Percentiles rank a stretch among this genome's conserved stretches.
Conservation (phyloP, 352 stramenopile species). For the Pythium pyrilobum region DNA sequence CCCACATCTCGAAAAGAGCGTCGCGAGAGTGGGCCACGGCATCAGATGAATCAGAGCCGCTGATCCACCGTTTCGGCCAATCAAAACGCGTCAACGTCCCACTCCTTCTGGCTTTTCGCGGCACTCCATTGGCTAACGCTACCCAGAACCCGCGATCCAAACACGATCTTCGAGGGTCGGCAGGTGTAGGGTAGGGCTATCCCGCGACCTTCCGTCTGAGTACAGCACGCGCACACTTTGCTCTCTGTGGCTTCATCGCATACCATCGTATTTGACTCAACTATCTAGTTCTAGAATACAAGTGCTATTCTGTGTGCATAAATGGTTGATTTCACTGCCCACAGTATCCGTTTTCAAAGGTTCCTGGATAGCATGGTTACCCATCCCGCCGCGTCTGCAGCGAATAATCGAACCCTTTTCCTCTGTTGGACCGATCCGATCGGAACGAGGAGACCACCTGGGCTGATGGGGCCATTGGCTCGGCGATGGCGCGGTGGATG, state of each 20-base stretch:
- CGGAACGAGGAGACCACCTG: too few relatives aligned
- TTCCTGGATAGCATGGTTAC: neutral
- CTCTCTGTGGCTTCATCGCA: neutral
- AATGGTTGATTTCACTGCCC: neutral
- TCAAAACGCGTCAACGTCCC: neutral
- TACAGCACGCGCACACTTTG: neutral
- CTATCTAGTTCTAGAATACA: too few relatives aligned
- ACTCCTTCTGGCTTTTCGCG: neutral
- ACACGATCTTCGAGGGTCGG: constrained; percentile 21
- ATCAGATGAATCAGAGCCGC: constrained; percentile 5
- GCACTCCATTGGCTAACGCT: constrained; percentile 8
- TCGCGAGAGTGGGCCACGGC: neutral
- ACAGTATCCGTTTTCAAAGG: neutral
- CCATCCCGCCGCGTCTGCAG: constrained; percentile 4
- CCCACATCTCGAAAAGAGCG: too few relatives aligned
- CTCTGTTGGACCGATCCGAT: too few relatives aligned
- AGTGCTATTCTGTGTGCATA: neutral
- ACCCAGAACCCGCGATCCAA: constrained; percentile 16
- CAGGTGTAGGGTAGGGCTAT: constrained; percentile 11
- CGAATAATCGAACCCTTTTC: constrained; percentile 25
- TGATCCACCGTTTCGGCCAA: constrained; percentile 3
- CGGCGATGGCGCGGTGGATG: too few relatives aligned
- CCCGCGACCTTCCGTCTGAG: constrained; percentile 12
- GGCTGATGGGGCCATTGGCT: too few relatives aligned
- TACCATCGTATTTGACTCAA: too few relatives aligned